Evolutionary conservation across 1,284 basidiomycete genomes (phyloP).

Genomic region (Apiotrichum akiyoshidainum): DNA sequence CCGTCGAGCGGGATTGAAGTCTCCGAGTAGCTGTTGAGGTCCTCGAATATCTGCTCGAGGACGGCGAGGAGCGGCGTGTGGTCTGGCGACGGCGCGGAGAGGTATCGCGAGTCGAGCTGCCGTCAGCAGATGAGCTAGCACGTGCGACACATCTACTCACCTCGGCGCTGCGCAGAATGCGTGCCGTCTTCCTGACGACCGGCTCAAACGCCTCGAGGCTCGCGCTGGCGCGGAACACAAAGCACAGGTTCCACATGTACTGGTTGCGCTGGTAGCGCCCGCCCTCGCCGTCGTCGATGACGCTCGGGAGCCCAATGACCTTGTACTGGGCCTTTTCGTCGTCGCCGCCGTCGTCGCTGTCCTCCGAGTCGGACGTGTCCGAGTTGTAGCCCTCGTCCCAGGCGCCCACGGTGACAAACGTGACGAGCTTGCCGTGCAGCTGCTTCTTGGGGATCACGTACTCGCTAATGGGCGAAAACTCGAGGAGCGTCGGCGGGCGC

Average conservation of each 20-base stretch:
- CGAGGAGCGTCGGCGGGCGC: conserved; percentile 62
- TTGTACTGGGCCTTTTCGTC: conserved; percentile 55
- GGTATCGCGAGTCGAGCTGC: conserved; percentile 82
- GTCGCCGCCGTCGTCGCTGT: conserved; percentile 17
- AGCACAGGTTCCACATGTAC: conserved; percentile 93
- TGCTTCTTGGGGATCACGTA: conserved; percentile 88
- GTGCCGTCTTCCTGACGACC: conserved; percentile 87
- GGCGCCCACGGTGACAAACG: conserved; percentile 43
- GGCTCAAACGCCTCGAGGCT: conserved; percentile 94
- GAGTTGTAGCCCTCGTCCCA: conserved; percentile 16
- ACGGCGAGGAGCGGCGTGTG: conserved; percentile 71
- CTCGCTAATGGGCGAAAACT: conserved; percentile 85
- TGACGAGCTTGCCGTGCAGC: conserved; percentile 84
- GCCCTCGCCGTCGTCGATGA: conserved; percentile 55
- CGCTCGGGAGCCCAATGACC: conserved; percentile 83
- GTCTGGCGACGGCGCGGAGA: conserved; percentile 70
- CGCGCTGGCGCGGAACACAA: conserved; percentile 84
- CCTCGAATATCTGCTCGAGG: conserved; percentile 94
- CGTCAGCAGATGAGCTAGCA: not conserved
- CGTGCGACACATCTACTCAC: no score
- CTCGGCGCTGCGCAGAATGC: conserved; percentile 82
- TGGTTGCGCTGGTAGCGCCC: conserved; percentile 74
- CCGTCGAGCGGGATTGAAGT: conserved; percentile 83
- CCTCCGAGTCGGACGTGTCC: conserved; percentile 24
- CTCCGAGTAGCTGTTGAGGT: conserved; percentile 94